These are phyloP conservation scores for Tripidium arundinaceum DNA, from an alignment of 202 grass and related monocot genomes.

Conservation along the genomic window DNA sequence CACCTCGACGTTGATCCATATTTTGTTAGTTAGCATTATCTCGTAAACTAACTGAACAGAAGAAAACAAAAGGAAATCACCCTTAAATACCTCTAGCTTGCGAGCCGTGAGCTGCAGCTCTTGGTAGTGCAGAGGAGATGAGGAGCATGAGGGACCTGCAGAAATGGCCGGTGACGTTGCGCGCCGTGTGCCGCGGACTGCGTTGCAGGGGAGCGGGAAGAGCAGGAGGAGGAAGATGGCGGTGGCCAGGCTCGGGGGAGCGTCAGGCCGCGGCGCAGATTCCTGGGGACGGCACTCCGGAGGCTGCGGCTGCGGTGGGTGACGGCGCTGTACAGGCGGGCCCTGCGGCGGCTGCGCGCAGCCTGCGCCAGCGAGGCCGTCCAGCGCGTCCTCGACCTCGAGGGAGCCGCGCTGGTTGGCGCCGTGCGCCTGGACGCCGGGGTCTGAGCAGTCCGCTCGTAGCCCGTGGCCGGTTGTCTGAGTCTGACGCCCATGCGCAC, in stretches of 20 bases:
- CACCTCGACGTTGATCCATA: neutral
- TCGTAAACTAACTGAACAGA: neutral
- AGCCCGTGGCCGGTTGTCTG: neutral
- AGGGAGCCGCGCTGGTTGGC: constrained; percentile 36
- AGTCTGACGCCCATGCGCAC: neutral
- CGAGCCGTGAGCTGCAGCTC: neutral
- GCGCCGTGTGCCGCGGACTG: neutral
- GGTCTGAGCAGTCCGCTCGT: neutral
- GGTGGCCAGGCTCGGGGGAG: constrained; percentile 41
- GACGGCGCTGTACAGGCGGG: constrained; percentile 36
- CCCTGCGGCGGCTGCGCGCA: constrained; percentile 39
- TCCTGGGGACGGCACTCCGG: neutral
- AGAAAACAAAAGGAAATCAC: neutral
- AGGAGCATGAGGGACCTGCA: neutral
- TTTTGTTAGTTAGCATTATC: neutral
- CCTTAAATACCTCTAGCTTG: neutral
- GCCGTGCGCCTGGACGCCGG: constrained; percentile 25
- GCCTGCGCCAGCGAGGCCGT: constrained; percentile 19
- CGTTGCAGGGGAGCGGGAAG: neutral
- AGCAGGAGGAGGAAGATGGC: constrained; percentile 42
- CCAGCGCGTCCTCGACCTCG: constrained; percentile 36
- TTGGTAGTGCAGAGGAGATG: neutral
- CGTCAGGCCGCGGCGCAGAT: neutral
- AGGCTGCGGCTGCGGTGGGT: constrained; percentile 35
- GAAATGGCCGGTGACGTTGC: neutral